Evolutionary conservation across 257 asterid genomes (phyloP), one percentile per base, ranked within the genome.

Genomic region (Solanum sejunctum): DNA sequence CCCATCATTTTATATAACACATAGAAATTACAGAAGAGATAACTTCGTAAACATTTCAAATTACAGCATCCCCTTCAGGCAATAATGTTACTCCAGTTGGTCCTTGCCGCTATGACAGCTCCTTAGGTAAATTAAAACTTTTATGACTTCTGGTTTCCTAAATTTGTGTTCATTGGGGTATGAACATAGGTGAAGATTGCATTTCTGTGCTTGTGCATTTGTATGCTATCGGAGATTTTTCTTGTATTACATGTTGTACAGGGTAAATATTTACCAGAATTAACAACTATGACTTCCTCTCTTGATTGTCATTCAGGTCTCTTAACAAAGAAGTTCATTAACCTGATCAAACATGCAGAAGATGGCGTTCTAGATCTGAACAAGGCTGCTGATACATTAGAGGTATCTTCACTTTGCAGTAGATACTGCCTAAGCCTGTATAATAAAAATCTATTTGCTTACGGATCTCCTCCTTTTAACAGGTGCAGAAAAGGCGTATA

Each of bases 401-500:
- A 95, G 92, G 99, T 95, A 70, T 83, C 86, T 83, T 23, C 85
- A 26, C 85, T 69, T 80, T 41, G 43, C 83, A 45, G 78, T 60
- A 45, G 18, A 57, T 83, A 85, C 84, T 85, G 86, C 71, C 60
- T 83, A 83, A 32, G 66, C 28, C 17, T 83, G 63, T 89, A 58
- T 67, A 18, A 51, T 67, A 66, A 83, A 49, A 47, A 86, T 56
- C 52, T 79, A 83, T 78, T 23, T 87, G 91, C 90, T 82, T 89
- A 60, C 51, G 81, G 72, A 26, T 85, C 86, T 81, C 56, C 43
- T 20, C 54, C 32, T 81, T 69, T 67, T 85, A 85, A 86, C 96
- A 97, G 99, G 99, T 97, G 70, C 99, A 95, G 86, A 94, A 94
- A 91, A 91, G 97, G 90, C 98, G 99, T 85, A 97, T 97, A 89